These are phyloP conservation scores for Coemansia guatemalensis DNA, from an alignment of 192 early-diverging fungal genomes.

Conservation along the genomic window DNA sequence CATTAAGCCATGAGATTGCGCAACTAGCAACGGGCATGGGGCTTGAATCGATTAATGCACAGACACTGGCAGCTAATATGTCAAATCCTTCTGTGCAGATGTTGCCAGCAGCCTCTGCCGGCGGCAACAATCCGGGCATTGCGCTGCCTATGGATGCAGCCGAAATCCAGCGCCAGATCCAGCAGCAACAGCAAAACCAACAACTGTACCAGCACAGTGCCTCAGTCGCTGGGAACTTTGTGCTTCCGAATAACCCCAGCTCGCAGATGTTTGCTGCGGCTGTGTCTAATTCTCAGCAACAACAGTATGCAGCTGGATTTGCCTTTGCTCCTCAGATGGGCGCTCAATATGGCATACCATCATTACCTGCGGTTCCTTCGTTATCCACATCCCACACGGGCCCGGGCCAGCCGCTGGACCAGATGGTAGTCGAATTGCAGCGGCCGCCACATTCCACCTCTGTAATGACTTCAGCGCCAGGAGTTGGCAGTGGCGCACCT, in stretches of 20 bases:
- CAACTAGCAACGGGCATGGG: constrained; percentile 44
- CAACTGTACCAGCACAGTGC: constrained; percentile 8
- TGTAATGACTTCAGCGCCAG: not conserved
- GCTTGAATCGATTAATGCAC: constrained; percentile 32
- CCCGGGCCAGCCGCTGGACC: constrained; percentile 11
- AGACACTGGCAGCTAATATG: constrained; percentile 30
- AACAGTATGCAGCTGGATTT: constrained; percentile 22
- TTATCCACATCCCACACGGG: constrained; percentile 5
- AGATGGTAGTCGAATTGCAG: constrained; percentile 16
- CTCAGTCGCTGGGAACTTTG: constrained; percentile 4
- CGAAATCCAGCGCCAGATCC: constrained; percentile 6
- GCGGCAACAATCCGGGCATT: not conserved
- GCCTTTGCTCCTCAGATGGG: constrained; percentile 23
- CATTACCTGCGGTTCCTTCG: constrained; percentile 9
- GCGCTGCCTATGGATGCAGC: constrained; percentile 1
- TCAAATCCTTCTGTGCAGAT: constrained; percentile 24
- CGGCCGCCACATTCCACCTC: constrained; percentile 1
- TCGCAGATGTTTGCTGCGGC: constrained; percentile 2
- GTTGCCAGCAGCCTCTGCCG: not conserved
- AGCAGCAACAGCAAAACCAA: constrained; percentile 16
- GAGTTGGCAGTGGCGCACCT: constrained; percentile 1
- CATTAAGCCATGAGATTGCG: constrained; percentile 23
- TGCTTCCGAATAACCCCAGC: constrained; percentile 1
- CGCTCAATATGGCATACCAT: constrained; percentile 7
- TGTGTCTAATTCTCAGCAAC: constrained; percentile 9